phyloP scores from a whole-genome alignment of 2,329 filamentous ascomycete species.

The Lecanicillium sp. region DNA sequence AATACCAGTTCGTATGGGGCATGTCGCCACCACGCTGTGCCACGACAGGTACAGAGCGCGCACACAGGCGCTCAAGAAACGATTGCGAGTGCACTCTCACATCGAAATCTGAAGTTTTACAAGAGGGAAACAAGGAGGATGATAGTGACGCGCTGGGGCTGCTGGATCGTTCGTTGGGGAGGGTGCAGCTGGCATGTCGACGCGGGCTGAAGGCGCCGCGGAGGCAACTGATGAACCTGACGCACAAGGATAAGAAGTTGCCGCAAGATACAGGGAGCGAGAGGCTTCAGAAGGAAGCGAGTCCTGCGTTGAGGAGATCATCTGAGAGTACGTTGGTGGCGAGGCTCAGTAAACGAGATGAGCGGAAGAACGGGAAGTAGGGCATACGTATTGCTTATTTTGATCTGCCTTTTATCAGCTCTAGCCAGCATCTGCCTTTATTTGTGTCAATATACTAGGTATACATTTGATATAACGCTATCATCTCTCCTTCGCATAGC shows the following conservation, averaged over 20 bases:
- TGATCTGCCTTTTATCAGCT: neutral
- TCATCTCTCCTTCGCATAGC: no score
- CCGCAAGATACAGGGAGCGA: neutral
- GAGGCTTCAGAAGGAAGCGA: neutral
- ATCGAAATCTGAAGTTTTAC: neutral
- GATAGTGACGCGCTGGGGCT: no score
- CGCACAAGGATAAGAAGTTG: neutral
- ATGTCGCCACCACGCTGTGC: neutral
- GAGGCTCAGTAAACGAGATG: neutral
- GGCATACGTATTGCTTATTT: neutral
- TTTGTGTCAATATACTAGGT: no score
- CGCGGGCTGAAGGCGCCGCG: neutral
- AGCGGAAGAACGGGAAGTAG: neutral
- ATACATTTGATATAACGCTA: no score
- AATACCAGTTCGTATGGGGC: slow-evolving; percentile 8
- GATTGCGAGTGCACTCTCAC: neutral
- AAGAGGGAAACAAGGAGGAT: neutral
- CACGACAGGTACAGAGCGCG: neutral
- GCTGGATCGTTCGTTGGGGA: neutral
- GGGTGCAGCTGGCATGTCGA: neutral
- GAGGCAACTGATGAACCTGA: neutral
- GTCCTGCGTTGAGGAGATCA: neutral
- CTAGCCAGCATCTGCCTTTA: neutral
- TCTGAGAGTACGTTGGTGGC: slow-evolving; percentile 4
- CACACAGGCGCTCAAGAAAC: neutral